Evolutionary conservation across 768 basidiomycete species (phyloP).

Genomic region (Termitomyces heimii): DNA sequence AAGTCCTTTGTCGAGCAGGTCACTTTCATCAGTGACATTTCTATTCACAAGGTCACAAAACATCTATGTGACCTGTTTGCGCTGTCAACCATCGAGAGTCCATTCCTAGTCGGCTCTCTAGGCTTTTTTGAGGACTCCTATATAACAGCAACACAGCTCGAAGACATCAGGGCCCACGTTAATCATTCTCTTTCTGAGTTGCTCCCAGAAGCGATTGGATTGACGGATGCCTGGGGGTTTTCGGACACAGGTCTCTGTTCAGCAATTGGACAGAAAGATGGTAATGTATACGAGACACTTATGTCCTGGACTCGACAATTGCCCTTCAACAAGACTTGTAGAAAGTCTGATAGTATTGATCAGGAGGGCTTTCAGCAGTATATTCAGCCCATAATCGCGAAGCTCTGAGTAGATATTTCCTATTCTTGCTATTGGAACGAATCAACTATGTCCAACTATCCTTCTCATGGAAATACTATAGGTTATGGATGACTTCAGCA

Average conservation of each 20-base stretch:
- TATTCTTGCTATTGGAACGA: neutral
- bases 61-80: constrained; percentile 10
- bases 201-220: constrained; percentile 17
- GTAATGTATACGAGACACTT: constrained; percentile 12
- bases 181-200: constrained; percentile 8
- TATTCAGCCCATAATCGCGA: constrained; percentile 8
- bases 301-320: neutral
- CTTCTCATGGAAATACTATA: neutral
- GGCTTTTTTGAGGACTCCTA: constrained; percentile 20
- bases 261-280: constrained; percentile 17
- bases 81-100: constrained; percentile 18
- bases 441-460: neutral
- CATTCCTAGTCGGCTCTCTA: constrained; percentile 12
- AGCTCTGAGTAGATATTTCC: constrained; percentile 1
- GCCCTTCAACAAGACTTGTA: neutral
- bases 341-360: constrained; percentile 12
- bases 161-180: constrained; percentile 9
- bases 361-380: constrained; percentile 14
- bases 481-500: neutral
- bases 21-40: constrained; percentile 7
- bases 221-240: constrained; percentile 22
- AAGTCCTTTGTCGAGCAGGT: constrained; percentile 13
- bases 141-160: constrained; percentile 12
- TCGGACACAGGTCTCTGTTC: constrained; percentile 18
- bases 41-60: constrained; percentile 2